These are phyloP conservation scores for Tylopilus orsonianus DNA, from an alignment of 1,284 basidiomycete species.

Conservation along the genomic window DNA sequence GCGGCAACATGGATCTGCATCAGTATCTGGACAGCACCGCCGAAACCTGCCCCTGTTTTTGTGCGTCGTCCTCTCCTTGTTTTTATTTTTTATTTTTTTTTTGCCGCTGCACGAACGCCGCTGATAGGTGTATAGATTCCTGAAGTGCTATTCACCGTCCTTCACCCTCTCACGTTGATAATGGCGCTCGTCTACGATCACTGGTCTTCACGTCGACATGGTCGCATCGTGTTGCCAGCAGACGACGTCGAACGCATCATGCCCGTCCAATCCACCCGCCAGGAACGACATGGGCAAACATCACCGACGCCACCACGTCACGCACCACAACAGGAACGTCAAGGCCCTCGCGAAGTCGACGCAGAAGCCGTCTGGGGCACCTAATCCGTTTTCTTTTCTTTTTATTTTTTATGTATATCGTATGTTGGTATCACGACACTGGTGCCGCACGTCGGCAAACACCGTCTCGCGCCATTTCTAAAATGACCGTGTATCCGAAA, in stretches of 20 bases:
- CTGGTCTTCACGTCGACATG: slow-evolving; percentile 32
- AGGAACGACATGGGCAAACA: neutral
- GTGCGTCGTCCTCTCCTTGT: slow-evolving; percentile 43
- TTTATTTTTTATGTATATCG: neutral
- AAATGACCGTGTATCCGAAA: slow-evolving; percentile 2
- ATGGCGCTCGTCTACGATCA: slow-evolving; percentile 39
- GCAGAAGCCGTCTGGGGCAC: slow-evolving; percentile 23
- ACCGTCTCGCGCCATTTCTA: neutral
- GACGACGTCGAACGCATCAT: slow-evolving; percentile 28
- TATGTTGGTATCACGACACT: neutral
- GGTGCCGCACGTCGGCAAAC: neutral
- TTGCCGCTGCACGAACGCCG: neutral
- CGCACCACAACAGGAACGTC: slow-evolving; percentile 6
- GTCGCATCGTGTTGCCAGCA: slow-evolving; percentile 45
- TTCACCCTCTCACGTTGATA: slow-evolving; percentile 57
- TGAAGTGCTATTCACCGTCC: slow-evolving; percentile 54
- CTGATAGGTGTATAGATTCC: slow-evolving; percentile 43
- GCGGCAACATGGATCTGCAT: slow-evolving; percentile 70
- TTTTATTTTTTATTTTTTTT: neutral
- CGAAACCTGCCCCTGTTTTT: slow-evolving; percentile 61
- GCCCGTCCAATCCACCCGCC: neutral
- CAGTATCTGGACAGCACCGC: slow-evolving; percentile 57
- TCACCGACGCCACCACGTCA: slow-evolving; percentile 6
- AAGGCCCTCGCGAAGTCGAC: slow-evolving; percentile 38
- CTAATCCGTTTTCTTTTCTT: slow-evolving; percentile 5